phyloP scores from a whole-genome alignment of 768 basidiomycete species.

The Tulasnella sp. region DNA sequence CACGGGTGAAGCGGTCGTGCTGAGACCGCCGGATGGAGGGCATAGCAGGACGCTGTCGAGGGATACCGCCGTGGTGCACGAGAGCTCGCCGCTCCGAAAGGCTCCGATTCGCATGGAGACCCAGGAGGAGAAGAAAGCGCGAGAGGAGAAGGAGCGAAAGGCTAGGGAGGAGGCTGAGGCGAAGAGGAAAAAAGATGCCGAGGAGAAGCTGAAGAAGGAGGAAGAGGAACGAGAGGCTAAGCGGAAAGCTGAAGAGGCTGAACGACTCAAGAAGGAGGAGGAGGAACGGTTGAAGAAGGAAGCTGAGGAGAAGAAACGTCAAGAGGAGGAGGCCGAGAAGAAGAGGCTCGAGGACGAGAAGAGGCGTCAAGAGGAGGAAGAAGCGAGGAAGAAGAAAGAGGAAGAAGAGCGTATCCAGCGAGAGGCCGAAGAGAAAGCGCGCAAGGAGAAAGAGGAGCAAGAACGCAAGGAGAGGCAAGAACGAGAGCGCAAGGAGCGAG shows the following conservation, averaged over 20 bases:
- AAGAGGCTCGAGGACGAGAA: constrained; percentile 43
- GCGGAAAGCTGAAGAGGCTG: constrained; percentile 39
- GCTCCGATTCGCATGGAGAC: constrained; percentile 60
- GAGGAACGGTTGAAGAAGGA: constrained; percentile 43
- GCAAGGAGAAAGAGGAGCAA: constrained; percentile 34
- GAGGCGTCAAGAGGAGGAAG: constrained; percentile 40
- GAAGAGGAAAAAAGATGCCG: constrained; percentile 38
- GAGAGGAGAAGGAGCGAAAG: constrained; percentile 37
- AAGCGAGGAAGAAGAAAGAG: constrained; percentile 35
- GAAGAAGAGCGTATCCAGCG: constrained; percentile 38
- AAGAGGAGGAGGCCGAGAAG: constrained; percentile 34
- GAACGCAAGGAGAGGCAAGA: constrained; percentile 42
- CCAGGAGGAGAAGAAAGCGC: constrained; percentile 52
- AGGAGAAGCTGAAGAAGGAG: constrained; percentile 4
- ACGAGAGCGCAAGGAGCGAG: constrained; percentile 31
- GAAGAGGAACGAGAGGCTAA: constrained; percentile 28
- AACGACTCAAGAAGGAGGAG: constrained; percentile 43
- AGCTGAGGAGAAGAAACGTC: constrained; percentile 38
- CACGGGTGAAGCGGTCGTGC: constrained; percentile 61
- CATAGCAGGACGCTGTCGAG: constrained; percentile 36
- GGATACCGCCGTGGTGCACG: constrained; percentile 36
- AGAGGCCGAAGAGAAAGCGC: constrained; percentile 36
- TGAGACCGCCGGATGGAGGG: constrained; percentile 51
- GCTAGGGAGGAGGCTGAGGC: constrained; percentile 34
- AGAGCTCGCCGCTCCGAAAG: constrained; percentile 36